Conservation (phyloP, 768 basidiomycete genomes). For the Dioszegia aurantiaca region DNA sequence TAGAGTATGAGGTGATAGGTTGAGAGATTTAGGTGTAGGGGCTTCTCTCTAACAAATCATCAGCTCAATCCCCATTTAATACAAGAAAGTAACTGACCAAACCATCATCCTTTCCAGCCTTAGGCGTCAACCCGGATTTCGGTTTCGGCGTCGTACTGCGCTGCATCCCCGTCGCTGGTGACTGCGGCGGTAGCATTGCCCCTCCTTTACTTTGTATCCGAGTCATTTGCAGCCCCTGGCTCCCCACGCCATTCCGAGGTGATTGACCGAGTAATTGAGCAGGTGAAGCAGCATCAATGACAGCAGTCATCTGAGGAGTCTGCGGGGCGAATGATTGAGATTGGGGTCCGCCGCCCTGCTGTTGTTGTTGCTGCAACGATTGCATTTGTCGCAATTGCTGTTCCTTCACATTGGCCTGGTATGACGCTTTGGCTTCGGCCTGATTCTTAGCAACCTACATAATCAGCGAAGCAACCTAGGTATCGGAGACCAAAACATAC, state of each 20-base stretch:
- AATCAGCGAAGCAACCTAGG: neutral
- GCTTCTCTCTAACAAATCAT: slow-evolving; percentile 23
- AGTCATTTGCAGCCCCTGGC: slow-evolving; percentile 20
- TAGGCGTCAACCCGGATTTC: slow-evolving; percentile 28
- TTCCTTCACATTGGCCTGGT: slow-evolving; percentile 11
- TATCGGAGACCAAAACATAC: neutral
- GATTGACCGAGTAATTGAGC: slow-evolving; percentile 24
- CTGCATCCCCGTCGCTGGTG: slow-evolving; percentile 27
- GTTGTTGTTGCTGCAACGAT: slow-evolving; percentile 17
- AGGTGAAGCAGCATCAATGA: slow-evolving; percentile 36
- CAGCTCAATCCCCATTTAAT: neutral
- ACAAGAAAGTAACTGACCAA: slow-evolving; percentile 13
- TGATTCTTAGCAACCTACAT: neutral
- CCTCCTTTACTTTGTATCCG: slow-evolving; percentile 38
- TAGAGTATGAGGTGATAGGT: slow-evolving; percentile 34
- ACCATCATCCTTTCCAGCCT: slow-evolving; percentile 13
- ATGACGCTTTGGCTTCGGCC: slow-evolving; percentile 4
- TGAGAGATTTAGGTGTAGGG: slow-evolving; percentile 39
- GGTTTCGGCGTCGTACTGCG: slow-evolving; percentile 32
- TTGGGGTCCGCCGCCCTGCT: too few relatives aligned
- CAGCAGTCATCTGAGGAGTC: slow-evolving; percentile 32
- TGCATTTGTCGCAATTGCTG: slow-evolving; percentile 12
- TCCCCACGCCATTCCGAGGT: slow-evolving; percentile 28
- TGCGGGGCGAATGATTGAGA: slow-evolving; percentile 29
- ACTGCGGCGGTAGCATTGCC: slow-evolving; percentile 46